phyloP scores from a whole-genome alignment of 352 stramenopile species.

The Pythium dissimile region DNA sequence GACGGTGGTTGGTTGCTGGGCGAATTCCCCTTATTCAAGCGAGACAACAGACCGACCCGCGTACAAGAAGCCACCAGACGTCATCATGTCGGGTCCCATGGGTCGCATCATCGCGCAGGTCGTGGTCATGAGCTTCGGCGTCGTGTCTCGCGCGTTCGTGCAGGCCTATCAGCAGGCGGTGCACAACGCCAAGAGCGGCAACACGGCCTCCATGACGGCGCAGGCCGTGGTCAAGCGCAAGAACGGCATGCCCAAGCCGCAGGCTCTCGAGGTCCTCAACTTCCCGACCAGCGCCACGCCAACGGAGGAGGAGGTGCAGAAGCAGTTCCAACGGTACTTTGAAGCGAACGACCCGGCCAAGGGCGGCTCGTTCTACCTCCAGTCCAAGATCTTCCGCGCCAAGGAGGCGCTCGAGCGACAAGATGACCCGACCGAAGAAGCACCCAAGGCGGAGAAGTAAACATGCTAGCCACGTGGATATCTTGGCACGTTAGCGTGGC shows the following conservation, averaged over 20 bases:
- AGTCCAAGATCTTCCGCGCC: constrained; percentile 91
- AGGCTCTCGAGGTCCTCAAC: constrained; percentile 85
- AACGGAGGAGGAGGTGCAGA: constrained; percentile 60
- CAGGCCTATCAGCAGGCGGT: constrained; percentile 87
- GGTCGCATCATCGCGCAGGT: constrained; percentile 82
- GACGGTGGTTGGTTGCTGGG: constrained; percentile 19
- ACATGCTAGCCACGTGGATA: not conserved
- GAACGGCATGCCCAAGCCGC: constrained; percentile 70
- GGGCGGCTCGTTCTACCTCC: constrained; percentile 90
- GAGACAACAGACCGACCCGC: not conserved
- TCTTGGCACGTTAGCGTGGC: too few relatives aligned
- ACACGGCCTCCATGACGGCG: constrained; percentile 59
- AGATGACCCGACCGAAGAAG: constrained; percentile 24
- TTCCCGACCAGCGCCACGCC: constrained; percentile 51
- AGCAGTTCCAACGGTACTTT: constrained; percentile 87
- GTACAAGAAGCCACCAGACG: constrained; percentile 1
- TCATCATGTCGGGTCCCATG: constrained; percentile 72
- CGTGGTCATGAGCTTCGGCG: constrained; percentile 75
- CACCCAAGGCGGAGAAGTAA: constrained; percentile 21
- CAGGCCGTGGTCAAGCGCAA: constrained; percentile 62
- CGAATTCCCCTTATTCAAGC: constrained; percentile 10
- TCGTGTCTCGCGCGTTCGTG: constrained; percentile 85
- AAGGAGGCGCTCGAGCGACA: constrained; percentile 81
- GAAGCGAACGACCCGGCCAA: constrained; percentile 88
- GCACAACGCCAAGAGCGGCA: constrained; percentile 79